Percentiles rank a stretch among this genome's conserved stretches.
Evolutionary conservation across 768 basidiomycete genomes (phyloP).

Genomic region (Hygrophorus pudorinus): DNA sequence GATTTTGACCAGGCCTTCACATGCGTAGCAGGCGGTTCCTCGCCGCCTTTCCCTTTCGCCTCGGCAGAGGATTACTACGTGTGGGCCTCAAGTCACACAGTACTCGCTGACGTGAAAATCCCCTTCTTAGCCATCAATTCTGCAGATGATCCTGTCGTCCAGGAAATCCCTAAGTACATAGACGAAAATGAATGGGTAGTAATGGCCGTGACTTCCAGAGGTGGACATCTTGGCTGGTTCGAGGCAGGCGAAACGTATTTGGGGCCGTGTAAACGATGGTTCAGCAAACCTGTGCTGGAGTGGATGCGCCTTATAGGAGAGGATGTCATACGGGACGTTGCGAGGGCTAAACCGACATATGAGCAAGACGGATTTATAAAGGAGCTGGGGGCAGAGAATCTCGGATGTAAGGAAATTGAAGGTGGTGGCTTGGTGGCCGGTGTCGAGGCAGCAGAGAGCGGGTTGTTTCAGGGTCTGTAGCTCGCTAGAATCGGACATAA

Average conservation of each 20-base stretch:
- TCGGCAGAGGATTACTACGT: slow-evolving; percentile 38
- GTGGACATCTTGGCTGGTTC: slow-evolving; percentile 84
- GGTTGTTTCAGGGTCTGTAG: slow-evolving; percentile 57
- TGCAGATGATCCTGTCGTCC: slow-evolving; percentile 69
- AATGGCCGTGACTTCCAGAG: slow-evolving; percentile 51
- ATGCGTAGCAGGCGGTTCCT: slow-evolving; percentile 60
- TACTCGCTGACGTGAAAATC: slow-evolving; percentile 49
- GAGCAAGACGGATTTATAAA: slow-evolving; percentile 52
- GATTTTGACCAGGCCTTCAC: slow-evolving; percentile 58
- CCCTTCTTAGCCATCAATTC: slow-evolving; percentile 73
- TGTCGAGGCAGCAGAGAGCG: slow-evolving; percentile 39
- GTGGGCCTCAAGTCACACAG: slow-evolving; percentile 50
- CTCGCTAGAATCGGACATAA: too few species aligned
- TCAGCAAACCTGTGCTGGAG: slow-evolving; percentile 61
- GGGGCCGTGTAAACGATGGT: slow-evolving; percentile 39
- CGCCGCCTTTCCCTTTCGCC: slow-evolving; percentile 41
- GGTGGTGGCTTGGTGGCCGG: slow-evolving; percentile 45
- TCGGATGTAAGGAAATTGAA: slow-evolving; percentile 51
- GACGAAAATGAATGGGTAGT: slow-evolving; percentile 44
- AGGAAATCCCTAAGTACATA: slow-evolving; percentile 47
- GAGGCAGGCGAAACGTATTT: slow-evolving; percentile 29
- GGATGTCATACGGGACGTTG: slow-evolving; percentile 30
- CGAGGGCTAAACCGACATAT: slow-evolving; percentile 21
- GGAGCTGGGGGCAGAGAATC: slow-evolving; percentile 43
- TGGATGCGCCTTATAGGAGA: slow-evolving; percentile 55